Conservation (phyloP, 139 green algal genomes). For the Chlorella ohadii region DNA sequence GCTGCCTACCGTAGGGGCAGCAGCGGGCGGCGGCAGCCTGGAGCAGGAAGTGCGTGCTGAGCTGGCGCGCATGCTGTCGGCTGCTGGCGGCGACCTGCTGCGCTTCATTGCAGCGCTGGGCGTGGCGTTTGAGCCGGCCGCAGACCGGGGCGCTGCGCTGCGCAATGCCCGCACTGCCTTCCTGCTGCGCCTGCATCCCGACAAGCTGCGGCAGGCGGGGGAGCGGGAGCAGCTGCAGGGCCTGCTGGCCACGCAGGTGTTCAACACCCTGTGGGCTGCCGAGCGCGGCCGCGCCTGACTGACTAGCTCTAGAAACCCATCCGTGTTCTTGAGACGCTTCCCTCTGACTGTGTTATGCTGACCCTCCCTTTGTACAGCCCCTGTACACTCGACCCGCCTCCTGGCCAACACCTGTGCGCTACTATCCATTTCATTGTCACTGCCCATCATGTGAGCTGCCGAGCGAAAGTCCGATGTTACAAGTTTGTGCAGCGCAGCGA, state of each 20-base stretch:
- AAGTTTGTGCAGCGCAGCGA: no score
- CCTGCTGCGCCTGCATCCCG: constrained; percentile 23
- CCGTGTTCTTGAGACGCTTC: no score
- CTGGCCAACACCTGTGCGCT: no score
- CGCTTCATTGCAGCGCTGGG: constrained; percentile 15
- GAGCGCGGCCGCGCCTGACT: background rate
- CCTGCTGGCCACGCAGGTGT: background rate
- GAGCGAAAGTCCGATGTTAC: no score
- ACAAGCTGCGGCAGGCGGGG: constrained; percentile 1
- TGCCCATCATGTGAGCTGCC: no score
- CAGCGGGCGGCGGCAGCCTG: background rate
- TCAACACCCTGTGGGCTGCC: constrained; percentile 16
- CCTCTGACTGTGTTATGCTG: no score
- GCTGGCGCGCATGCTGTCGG: constrained; percentile 1
- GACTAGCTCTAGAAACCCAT: no score
- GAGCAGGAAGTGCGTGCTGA: constrained; percentile 19
- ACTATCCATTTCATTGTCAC: no score
- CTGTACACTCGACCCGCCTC: no score
- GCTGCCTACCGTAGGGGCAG: background rate
- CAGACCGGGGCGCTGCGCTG: background rate
- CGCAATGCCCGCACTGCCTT: constrained; percentile 5
- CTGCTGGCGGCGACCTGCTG: constrained; percentile 16
- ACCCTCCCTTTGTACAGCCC: no score
- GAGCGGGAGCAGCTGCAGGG: constrained; percentile 4
- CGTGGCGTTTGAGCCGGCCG: background rate